Conservation (phyloP, 495 filamentous ascomycete genomes). For the Podospora sp. region DNA sequence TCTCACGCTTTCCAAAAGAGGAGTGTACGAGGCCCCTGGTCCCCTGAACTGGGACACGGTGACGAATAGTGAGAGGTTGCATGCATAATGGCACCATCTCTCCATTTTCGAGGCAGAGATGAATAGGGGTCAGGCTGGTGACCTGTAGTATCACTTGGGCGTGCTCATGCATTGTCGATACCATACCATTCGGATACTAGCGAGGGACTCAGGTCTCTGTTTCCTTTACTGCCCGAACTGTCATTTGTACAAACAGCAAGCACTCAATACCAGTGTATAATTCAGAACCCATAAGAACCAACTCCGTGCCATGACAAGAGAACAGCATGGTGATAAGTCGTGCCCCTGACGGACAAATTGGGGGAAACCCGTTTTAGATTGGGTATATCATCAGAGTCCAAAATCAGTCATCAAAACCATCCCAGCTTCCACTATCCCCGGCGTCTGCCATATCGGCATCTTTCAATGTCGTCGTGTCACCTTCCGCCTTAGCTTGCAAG, state of each 20-base stretch:
- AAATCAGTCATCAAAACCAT: constrained; percentile 67
- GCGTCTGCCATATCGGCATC: constrained; percentile 36
- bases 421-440: constrained; percentile 60
- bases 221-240: no score
- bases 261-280: no score
- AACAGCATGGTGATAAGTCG: background rate
- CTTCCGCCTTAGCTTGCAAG: constrained; percentile 52
- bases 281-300: background rate
- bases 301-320: background rate
- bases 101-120: background rate
- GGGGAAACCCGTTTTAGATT: background rate
- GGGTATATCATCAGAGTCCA: background rate
- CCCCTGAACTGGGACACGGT: constrained; percentile 52
- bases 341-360: no score
- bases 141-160: background rate
- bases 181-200: constrained; percentile 1
- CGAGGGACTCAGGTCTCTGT: background rate
- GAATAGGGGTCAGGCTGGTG: background rate
- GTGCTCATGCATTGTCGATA: background rate
- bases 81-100: constrained; percentile 20
- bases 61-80: constrained; percentile 31
- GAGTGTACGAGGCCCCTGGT: constrained; percentile 72
- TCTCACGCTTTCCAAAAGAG: constrained; percentile 75
- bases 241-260: background rate
- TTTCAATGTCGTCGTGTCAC: constrained; percentile 33